Base-by-base conservation (phyloP, 2,329 filamentous ascomycete species). In the Aspergillus caelatus region DNA sequence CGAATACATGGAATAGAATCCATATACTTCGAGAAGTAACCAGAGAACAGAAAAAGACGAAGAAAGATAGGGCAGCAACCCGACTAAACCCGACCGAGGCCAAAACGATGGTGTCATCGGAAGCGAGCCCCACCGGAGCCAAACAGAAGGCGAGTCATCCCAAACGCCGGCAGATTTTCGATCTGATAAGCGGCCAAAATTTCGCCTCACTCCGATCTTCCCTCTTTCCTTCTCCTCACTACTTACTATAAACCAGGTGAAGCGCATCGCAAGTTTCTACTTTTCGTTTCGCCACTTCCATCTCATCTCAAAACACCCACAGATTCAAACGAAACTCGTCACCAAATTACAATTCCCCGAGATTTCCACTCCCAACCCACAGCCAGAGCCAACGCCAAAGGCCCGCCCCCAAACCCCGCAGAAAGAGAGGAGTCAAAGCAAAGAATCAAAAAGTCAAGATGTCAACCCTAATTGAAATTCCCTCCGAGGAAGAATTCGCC, bases 381-480 rank as follows among this genome's bases (percentile, higher is more conserved):
- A 32, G 10, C 30, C 36, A 34, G 14, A 12, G 36, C 32, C 26
- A 63, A n/a, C 8, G 36, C 32, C 26, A 63, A n/a, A 54, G 30
- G 30, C 39, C 39, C 39, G 39, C 39, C 16, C 11, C n/a, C n/a
- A 9, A 57, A 30, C 46, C 46, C 23, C 46, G 39, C 57, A 19
- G 28, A 32, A n/a, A 61, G 30, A 32, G 30, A 32, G 30, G 2
- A 14, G 32, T 41, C 54, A 55, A 55, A 60, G 56, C 61, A 56
- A 45, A 30, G 16, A 39, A 19, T 8, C 16, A 9, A 41, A 57
- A 61, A 62, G 81, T 69, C 66, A 54, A 32, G 14, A 94, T 94
- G 91, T 92, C 91, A 68, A 88, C 86, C 63, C 87, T 97, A 74
- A 87, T 85, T 68, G 91, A 96, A 74, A 90, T 97, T 79, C 86